These are phyloP conservation scores for Cucurbita moschata DNA, from an alignment of 306 rosid genomes.

Conservation along the genomic window DNA sequence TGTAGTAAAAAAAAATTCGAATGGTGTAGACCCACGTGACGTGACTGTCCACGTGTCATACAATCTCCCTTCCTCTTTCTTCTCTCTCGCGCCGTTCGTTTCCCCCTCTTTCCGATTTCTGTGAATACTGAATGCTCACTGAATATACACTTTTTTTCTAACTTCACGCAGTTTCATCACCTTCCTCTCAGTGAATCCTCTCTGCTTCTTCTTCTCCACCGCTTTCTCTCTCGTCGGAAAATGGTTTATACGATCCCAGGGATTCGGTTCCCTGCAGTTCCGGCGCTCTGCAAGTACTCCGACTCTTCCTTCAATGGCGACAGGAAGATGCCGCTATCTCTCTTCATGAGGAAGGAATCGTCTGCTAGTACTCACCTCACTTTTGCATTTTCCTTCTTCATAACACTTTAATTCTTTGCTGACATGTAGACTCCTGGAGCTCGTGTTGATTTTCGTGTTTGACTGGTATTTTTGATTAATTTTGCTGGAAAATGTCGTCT, in stretches of 20 bases:
- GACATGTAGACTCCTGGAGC: neutral
- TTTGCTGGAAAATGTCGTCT: neutral
- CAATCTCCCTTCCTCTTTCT: neutral
- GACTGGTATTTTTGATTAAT: neutral
- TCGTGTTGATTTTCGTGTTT: neutral
- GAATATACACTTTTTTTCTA: neutral
- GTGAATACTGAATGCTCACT: neutral
- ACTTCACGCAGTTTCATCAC: neutral
- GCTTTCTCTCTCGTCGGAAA: neutral
- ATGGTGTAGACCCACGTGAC: neutral
- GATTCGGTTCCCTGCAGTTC: conserved; percentile 45
- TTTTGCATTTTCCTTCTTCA: neutral
- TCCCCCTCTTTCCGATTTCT: neutral
- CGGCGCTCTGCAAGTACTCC: conserved; percentile 25
- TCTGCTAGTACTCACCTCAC: conserved; percentile 27
- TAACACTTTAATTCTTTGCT: neutral
- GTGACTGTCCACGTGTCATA: neutral
- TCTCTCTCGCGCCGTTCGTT: neutral
- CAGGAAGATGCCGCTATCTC: conserved; percentile 23
- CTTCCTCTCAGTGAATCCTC: neutral
- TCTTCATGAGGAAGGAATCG: conserved; percentile 21
- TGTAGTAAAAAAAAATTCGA: too few relatives aligned
- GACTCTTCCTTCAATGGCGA: conserved; percentile 23
- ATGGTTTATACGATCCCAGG: conserved; percentile 77
- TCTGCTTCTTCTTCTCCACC: neutral